These are phyloP conservation scores for Eutrema heterophyllum DNA, from an alignment of 345 rosid genomes.

Conservation along the genomic window DNA sequence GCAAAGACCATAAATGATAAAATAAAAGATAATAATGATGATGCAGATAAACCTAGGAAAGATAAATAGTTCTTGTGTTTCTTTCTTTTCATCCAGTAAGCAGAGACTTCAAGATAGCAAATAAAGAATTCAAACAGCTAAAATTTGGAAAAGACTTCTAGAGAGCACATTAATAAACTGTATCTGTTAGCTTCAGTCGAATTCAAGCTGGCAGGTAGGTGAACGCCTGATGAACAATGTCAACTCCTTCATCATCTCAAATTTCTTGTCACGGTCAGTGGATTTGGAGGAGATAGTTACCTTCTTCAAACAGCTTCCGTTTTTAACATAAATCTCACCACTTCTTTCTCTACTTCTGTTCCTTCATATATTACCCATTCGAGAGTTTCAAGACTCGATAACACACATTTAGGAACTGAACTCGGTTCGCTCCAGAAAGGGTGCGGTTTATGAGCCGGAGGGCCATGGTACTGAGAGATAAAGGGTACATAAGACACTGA, in stretches of 20 bases:
- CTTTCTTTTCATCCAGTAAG: too few species aligned
- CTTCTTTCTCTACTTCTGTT: background rate
- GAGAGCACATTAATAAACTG: too few species aligned
- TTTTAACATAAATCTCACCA: background rate
- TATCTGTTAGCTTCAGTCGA: background rate
- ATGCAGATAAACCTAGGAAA: too few species aligned
- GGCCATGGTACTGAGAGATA: background rate
- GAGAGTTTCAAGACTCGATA: constrained; percentile 1
- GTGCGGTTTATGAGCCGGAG: background rate
- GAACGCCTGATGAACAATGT: background rate
- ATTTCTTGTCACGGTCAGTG: background rate
- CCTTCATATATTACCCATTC: background rate
- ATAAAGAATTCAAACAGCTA: too few species aligned
- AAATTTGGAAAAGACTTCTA: too few species aligned
- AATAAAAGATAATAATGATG: too few species aligned
- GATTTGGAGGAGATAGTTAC: background rate
- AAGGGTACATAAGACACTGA: background rate
- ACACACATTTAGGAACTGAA: background rate
- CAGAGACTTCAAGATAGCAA: too few species aligned
- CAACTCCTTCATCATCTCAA: background rate
- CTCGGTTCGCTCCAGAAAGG: background rate
- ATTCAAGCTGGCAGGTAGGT: background rate
- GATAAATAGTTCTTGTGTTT: too few species aligned
- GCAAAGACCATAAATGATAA: too few species aligned
- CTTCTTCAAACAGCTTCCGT: background rate